These are phyloP conservation scores for Metschnikowia anglica DNA, from an alignment of 805 yeast genomes.

Conservation along the genomic window DNA sequence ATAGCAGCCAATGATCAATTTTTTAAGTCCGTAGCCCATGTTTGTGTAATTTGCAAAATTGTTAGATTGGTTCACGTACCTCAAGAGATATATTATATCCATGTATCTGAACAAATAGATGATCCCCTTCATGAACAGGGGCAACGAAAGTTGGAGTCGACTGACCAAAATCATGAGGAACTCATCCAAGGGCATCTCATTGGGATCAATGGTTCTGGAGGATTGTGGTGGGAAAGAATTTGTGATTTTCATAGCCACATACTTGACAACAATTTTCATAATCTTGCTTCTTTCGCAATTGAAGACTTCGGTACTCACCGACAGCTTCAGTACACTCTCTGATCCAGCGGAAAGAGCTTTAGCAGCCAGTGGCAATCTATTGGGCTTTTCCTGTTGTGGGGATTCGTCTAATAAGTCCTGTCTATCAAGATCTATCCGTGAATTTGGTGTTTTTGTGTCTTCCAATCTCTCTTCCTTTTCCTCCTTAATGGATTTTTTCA, in stretches of 20 bases:
- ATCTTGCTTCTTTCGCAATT: conserved; percentile 35
- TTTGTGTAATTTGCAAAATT: conserved; percentile 44
- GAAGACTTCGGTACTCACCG: conserved; percentile 23
- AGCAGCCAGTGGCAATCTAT: background rate
- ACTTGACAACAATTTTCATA: conserved; percentile 44
- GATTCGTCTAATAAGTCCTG: background rate
- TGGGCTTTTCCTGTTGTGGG: background rate
- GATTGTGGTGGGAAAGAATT: conserved; percentile 45
- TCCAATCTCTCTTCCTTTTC: conserved; percentile 4
- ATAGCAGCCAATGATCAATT: conserved; percentile 43
- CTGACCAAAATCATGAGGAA: conserved; percentile 39
- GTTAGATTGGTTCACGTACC: conserved; percentile 46
- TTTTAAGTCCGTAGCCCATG: conserved; percentile 43
- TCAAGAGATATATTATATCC: conserved; percentile 45
- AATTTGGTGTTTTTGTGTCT: background rate
- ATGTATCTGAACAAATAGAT: conserved; percentile 46
- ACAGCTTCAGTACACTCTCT: background rate
- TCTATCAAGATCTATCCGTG: background rate
- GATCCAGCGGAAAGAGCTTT: conserved; percentile 2
- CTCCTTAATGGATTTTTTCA: conserved; percentile 23
- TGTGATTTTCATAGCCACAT: conserved; percentile 42
- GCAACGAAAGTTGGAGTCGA: conserved; percentile 36
- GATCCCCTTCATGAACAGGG: conserved; percentile 40
- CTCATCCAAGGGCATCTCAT: conserved; percentile 41
- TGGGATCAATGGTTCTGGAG: conserved; percentile 22